Base-by-base conservation (phyloP, 73 alveolate species). In the Stentor roeselii region DNA sequence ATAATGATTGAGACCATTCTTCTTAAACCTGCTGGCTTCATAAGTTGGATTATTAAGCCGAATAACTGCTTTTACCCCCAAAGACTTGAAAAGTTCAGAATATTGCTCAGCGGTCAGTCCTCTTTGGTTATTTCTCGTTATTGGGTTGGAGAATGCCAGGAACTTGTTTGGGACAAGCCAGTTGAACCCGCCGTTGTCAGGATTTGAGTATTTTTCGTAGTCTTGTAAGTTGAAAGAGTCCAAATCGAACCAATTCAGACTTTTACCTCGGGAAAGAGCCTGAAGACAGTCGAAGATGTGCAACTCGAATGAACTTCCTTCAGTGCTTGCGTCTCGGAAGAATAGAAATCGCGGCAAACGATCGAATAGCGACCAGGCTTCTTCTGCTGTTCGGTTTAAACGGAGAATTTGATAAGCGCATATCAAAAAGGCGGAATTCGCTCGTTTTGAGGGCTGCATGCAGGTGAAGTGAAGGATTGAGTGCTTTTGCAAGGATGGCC, bases 321-420 rank as follows among this genome's bases (percentile, higher is more conserved):
- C 99, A 89, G 84, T 84, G 34, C 95, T 83, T 27, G 99, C 99
- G 84, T 97, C 99, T 75, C 99, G 61, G 89, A 84, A 97, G 32
- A 87, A 92, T 42, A 85, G 36, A 59, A 92, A 92, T 3, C 94
- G 92, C 39, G 97, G 97, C 36, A 75, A 59, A 21, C 85, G 59
- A 83, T 89, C 90, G 34, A 91, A 88, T 6, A 67, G 78, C 1
- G 50, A 36, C 98, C 99, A 96, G 3, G 99, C 98, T 58, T 93
- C 98, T 21, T 95, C 98, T n/a, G 98, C 98, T 30, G 96, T 84
- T 61, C 84, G 87, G 42, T 83, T 86, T 31, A 90, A 75, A 59
- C 86, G 83, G 60, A 96, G 90, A 40, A 95, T 95, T 91, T 94
- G 83, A 86, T 86, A 96, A 35, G 97, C 95, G 3, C 99, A 98